A percentile compares a stretch with the other conserved stretches of the same genome.
Evolutionary conservation across 192 early-diverging fungal species (phyloP).

Genomic region (Coemansia sp.): DNA sequence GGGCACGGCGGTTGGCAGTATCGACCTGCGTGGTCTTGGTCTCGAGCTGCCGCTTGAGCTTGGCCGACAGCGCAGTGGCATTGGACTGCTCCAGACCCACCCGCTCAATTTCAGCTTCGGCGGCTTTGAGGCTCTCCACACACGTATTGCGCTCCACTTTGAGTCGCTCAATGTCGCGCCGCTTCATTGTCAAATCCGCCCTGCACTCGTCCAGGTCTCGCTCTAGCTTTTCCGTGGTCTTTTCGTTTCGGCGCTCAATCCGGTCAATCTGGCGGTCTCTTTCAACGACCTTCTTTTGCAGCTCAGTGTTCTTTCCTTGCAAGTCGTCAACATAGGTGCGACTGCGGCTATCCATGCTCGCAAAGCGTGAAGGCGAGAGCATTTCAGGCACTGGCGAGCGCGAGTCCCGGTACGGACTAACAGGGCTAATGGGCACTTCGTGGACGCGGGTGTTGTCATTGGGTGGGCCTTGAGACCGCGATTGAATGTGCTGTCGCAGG

Average conservation of each 20-base stretch:
- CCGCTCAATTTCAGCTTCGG: conserved; percentile 38
- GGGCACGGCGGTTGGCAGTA: conserved; percentile 17
- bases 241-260: conserved; percentile 32
- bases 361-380: conserved; percentile 26
- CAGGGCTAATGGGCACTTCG: conserved; percentile 30
- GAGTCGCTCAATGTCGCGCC: conserved; percentile 49
- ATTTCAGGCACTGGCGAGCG: conserved; percentile 10
- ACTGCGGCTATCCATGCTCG: conserved; percentile 9
- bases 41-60: conserved; percentile 34
- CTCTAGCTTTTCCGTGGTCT: conserved; percentile 19
- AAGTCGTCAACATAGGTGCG: conserved; percentile 21
- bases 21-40: conserved; percentile 17
- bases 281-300: conserved; percentile 25
- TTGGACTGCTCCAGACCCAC: conserved; percentile 36
- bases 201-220: conserved; percentile 39
- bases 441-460: not conserved
- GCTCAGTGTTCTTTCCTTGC: conserved; percentile 26
- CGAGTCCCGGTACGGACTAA: conserved; percentile 23
- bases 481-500: conserved; percentile 18
- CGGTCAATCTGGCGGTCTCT: conserved; percentile 34
- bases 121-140: conserved; percentile 18
- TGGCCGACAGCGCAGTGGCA: conserved; percentile 21
- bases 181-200: conserved; percentile 43
- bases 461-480: conserved; percentile 8
- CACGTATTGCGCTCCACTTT: conserved; percentile 18